Evolutionary conservation across 768 basidiomycete species (phyloP), one percentile per base, ranked within the genome.

Genomic region (Epithele typhae): DNA sequence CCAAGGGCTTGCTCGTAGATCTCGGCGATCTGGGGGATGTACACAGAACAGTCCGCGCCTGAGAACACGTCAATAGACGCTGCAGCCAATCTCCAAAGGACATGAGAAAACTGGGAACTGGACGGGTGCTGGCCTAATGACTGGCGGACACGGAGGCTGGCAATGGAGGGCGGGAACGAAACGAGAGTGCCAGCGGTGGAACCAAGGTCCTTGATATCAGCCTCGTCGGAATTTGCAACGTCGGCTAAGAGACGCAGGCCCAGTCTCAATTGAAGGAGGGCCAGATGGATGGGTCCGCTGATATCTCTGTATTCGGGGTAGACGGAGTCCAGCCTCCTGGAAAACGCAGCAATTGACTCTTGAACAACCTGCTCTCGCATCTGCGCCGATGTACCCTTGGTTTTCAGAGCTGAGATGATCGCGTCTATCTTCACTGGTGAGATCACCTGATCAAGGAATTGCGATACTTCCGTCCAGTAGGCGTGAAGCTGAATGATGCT

Each of bases 291-390:
- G 1, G 88, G 82, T 27, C 68, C 61, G 35, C 71, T 75, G 46
- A 98, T 72, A 64, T 98, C 95, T 22, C 64, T 62, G 53, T 83
- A 85, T 25, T 87, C 82, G 0, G 71, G 60, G 63, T 95, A 96
- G 19, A 75, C 76, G 2, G 69, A 65, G 39, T 77, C 72, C 46
- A 96, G 66, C 9, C 95, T 80, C 40, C 81, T 86, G 30, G 74
- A 67, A 59, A 98, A 94, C 6, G 87, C 84, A 1, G 76, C 68
- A 37, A 94, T 77, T 3, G 91, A 87, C 35, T 84, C 79, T 61
- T 96, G 93, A 22, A 89, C 60, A 33, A 88, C 81, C 36, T 74
- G 66, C 66, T 92, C 91, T 17, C 81, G 80, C 30, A 71, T 63
- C 5, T 56, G 35, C 17, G 75, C 75, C 46, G 68, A 64, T 4